phyloP scores from a whole-genome alignment of 805 yeast species.

The Candida railenensis region DNA sequence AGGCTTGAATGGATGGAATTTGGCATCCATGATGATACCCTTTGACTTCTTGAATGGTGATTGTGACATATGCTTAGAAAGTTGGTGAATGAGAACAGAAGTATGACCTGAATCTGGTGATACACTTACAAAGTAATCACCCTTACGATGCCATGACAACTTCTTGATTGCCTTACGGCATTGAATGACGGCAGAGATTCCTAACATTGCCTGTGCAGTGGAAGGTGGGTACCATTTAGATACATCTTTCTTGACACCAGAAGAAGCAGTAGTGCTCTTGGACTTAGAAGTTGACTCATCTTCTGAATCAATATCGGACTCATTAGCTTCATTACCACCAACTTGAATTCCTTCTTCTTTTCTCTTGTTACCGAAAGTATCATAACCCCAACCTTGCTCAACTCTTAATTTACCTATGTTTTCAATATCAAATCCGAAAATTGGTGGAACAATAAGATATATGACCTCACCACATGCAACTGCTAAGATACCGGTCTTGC shows the following conservation, averaged over 20 bases:
- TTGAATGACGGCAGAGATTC: conserved; percentile 72
- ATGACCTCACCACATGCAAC: conserved; percentile 80
- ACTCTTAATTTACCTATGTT: conserved; percentile 74
- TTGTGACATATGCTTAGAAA: conserved; percentile 91
- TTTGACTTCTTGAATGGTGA: conserved; percentile 91
- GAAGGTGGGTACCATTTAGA: conserved; percentile 85
- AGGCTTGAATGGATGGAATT: conserved; percentile 95
- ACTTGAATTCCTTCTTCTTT: conserved; percentile 30
- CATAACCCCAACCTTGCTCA: conserved; percentile 92
- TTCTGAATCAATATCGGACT: conserved; percentile 25
- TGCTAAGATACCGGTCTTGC: conserved; percentile 73
- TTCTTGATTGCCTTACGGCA: conserved; percentile 69
- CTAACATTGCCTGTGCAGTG: conserved; percentile 54
- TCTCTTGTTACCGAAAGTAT: conserved; percentile 53
- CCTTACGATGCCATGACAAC: conserved; percentile 93
- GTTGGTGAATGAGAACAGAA: conserved; percentile 90
- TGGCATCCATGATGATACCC: conserved; percentile 94
- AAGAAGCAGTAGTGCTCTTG: conserved; percentile 6
- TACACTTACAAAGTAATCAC: conserved; percentile 95
- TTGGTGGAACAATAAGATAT: conserved; percentile 81
- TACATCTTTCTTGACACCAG: conserved; percentile 44
- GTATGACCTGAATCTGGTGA: conserved; percentile 90
- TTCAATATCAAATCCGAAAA: conserved; percentile 85
- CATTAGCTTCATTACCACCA: conserved; percentile 39
- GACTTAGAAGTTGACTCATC: conserved; percentile 19